phyloP scores from a whole-genome alignment of 1,284 basidiomycete genomes.

The Heterobasidion occidentale region DNA sequence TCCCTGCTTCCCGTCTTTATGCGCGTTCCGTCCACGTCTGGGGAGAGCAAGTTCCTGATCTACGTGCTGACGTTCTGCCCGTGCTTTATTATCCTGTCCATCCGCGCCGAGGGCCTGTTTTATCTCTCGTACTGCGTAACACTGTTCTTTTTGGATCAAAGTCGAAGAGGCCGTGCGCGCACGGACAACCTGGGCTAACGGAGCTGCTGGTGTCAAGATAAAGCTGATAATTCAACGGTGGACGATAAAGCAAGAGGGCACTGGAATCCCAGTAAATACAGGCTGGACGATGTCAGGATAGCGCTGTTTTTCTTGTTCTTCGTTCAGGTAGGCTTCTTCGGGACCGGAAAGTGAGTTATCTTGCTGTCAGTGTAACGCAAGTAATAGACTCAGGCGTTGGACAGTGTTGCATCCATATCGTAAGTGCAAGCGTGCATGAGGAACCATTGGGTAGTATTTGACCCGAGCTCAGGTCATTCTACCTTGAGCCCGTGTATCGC shows the following conservation, averaged over 20 bases:
- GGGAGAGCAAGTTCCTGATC: slow-evolving; percentile 34
- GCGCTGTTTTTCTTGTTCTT: slow-evolving; percentile 84
- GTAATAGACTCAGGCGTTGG: slow-evolving; percentile 5
- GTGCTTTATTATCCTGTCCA: slow-evolving; percentile 75
- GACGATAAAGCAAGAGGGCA: neutral
- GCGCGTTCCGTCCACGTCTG: slow-evolving; percentile 19
- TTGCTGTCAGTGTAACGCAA: neutral
- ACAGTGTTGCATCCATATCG: slow-evolving; percentile 83
- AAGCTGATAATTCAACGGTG: neutral
- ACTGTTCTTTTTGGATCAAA: slow-evolving; percentile 63
- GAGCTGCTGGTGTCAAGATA: no score
- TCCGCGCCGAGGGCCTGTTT: slow-evolving; percentile 81
- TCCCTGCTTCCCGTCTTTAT: slow-evolving; percentile 41
- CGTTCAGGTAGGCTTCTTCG: slow-evolving; percentile 85
- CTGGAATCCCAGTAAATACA: slow-evolving; percentile 35
- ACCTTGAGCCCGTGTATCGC: slow-evolving; percentile 85
- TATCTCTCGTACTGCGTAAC: slow-evolving; percentile 62
- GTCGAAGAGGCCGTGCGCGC: slow-evolving; percentile 46
- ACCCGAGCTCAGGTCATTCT: slow-evolving; percentile 58
- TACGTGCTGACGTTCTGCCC: slow-evolving; percentile 72
- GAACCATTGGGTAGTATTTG: slow-evolving; percentile 4
- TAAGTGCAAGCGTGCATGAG: slow-evolving; percentile 27
- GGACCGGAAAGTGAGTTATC: slow-evolving; percentile 72
- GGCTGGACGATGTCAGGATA: slow-evolving; percentile 60
- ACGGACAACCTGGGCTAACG: no score